Conservation (phyloP, 139 green algal genomes). For the Pleodorina starrii region DNA sequence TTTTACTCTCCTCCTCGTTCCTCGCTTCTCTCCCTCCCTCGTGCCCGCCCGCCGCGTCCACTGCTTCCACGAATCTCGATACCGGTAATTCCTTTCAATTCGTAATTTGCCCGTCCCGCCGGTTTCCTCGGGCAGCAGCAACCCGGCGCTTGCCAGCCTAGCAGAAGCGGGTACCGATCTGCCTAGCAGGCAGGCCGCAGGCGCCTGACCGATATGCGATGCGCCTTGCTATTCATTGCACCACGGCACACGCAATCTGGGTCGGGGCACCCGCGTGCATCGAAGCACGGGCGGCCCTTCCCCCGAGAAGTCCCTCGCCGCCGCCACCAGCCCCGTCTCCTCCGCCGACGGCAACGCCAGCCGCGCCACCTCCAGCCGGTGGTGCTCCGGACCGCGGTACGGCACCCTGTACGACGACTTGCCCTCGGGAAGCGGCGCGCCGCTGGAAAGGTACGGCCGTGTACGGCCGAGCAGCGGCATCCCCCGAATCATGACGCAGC, state of each 20-base stretch:
- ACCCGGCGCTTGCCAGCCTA: too few relatives aligned
- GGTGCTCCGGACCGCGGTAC: constrained; percentile 11
- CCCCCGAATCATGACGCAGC: background rate
- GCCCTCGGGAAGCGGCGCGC: background rate
- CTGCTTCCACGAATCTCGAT: too few relatives aligned
- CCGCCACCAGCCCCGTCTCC: background rate
- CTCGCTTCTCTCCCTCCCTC: background rate
- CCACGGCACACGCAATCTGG: background rate
- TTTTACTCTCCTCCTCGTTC: background rate
- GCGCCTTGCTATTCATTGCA: too few relatives aligned
- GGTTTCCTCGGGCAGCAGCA: too few relatives aligned
- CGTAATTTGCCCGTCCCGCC: too few relatives aligned
- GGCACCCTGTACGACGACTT: constrained; percentile 12
- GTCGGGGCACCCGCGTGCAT: background rate
- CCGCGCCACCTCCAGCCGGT: constrained; percentile 3
- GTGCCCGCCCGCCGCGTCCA: too few relatives aligned
- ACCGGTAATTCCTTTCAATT: too few relatives aligned
- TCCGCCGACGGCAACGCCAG: background rate
- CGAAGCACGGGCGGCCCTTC: background rate
- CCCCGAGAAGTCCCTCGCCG: too few relatives aligned
- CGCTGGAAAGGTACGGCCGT: background rate
- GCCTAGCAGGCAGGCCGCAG: too few relatives aligned
- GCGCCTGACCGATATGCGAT: too few relatives aligned
- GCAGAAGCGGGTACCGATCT: too few relatives aligned
- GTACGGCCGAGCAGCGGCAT: constrained; percentile 21